phyloP scores from a whole-genome alignment of 78 protist species.

The Dictyostelium firmibasis region DNA sequence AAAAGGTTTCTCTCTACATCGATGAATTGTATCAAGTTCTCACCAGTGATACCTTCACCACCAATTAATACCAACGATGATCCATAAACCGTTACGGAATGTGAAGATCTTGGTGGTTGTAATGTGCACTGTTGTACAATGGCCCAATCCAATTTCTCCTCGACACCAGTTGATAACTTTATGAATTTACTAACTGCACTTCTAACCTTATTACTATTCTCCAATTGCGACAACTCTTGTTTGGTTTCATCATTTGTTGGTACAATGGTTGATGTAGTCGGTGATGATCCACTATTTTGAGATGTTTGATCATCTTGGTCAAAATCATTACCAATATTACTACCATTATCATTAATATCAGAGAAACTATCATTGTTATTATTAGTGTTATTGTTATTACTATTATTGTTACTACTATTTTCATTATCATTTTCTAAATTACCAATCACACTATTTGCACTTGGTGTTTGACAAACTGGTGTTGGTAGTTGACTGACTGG shows the following conservation, averaged over 20 bases:
- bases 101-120: slow-evolving; percentile 58
- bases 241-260: slow-evolving; percentile 30
- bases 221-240: slow-evolving; percentile 46
- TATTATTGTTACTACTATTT: neutral
- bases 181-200: slow-evolving; percentile 40
- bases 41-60: slow-evolving; percentile 51
- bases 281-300: neutral
- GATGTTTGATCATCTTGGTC: slow-evolving; percentile 11
- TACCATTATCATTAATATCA: neutral
- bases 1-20: slow-evolving; percentile 51
- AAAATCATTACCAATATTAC: neutral
- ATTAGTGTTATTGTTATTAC: neutral
- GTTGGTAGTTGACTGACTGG: neutral
- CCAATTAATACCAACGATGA: slow-evolving; percentile 60
- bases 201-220: slow-evolving; percentile 46
- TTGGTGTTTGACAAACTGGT: neutral
- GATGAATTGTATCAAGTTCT: slow-evolving; percentile 38
- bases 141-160: slow-evolving; percentile 68
- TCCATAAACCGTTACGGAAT: slow-evolving; percentile 66
- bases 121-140: slow-evolving; percentile 4
- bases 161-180: slow-evolving; percentile 40
- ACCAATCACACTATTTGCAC: neutral
- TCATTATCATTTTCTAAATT: neutral
- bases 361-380: neutral
- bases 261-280: neutral